Evolutionary conservation across 768 basidiomycete genomes (phyloP).

Genomic region (Terana coerulea): DNA sequence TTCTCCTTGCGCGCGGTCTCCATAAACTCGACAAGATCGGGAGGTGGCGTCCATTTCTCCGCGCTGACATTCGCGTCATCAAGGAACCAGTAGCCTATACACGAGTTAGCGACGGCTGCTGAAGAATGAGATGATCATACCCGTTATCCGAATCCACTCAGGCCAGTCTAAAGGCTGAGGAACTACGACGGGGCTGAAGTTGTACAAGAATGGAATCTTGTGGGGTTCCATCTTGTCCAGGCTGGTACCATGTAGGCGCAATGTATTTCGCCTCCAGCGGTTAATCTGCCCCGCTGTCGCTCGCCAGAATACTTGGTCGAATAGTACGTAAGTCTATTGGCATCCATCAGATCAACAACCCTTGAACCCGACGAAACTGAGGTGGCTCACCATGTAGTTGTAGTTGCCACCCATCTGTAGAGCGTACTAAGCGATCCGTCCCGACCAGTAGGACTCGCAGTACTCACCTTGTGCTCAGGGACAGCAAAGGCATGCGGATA

Average conservation of each 20-base stretch:
- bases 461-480: slow-evolving; percentile 81
- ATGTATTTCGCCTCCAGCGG: slow-evolving; percentile 78
- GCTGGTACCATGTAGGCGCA: slow-evolving; percentile 76
- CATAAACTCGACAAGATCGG: slow-evolving; percentile 79
- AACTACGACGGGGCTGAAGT: slow-evolving; percentile 88
- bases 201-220: slow-evolving; percentile 97
- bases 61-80: slow-evolving; percentile 87
- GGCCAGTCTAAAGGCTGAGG: slow-evolving; percentile 98
- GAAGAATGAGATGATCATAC: slow-evolving; percentile 31
- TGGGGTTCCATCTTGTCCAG: slow-evolving; percentile 96
- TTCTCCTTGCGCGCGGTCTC: slow-evolving; percentile 65
- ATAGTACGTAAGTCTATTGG: slow-evolving; percentile 85
- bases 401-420: slow-evolving; percentile 90
- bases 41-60: slow-evolving; percentile 86
- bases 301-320: slow-evolving; percentile 97
- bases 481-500: slow-evolving; percentile 99
- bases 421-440: background rate
- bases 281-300: slow-evolving; percentile 94
- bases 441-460: background rate
- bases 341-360: too few species aligned
- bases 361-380: background rate
- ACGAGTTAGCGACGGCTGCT: background rate
- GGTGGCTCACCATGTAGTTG: slow-evolving; percentile 84
- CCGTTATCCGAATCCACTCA: slow-evolving; percentile 95
- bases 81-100: slow-evolving; percentile 92